phyloP scores from a whole-genome alignment of 805 yeast genomes.

The Hanseniaspora pseudoguilliermondii region DNA sequence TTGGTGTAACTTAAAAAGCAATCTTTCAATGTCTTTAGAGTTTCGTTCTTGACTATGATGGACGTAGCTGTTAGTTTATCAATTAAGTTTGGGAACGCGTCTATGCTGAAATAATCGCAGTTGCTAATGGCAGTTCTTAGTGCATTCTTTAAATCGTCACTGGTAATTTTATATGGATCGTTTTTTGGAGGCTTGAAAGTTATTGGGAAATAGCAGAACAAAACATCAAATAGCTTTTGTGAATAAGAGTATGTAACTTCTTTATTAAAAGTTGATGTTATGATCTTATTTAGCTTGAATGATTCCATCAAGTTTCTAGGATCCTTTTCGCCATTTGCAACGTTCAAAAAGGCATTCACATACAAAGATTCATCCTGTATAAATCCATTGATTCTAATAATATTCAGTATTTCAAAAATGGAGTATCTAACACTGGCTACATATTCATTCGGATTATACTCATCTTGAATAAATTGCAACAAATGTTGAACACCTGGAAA shows the following conservation, averaged over 20 bases:
- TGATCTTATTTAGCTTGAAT: constrained; percentile 40
- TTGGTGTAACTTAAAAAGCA: constrained; percentile 44
- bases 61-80: constrained; percentile 72
- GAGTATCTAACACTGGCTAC: constrained; percentile 51
- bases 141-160: constrained; percentile 51
- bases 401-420: constrained; percentile 40
- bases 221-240: constrained; percentile 70
- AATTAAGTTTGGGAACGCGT: constrained; percentile 61
- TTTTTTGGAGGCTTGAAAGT: constrained; percentile 80
- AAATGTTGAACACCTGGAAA: constrained; percentile 22
- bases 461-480: constrained; percentile 26
- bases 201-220: constrained; percentile 93
- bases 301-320: constrained; percentile 74
- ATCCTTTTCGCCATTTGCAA: constrained; percentile 85
- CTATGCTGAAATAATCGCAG: constrained; percentile 51
- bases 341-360: constrained; percentile 46
- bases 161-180: constrained; percentile 72
- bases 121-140: constrained; percentile 54
- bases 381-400: constrained; percentile 22
- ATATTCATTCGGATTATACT: constrained; percentile 44
- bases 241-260: constrained; percentile 32
- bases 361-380: constrained; percentile 19
- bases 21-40: constrained; percentile 45
- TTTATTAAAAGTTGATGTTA: constrained; percentile 32
- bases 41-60: constrained; percentile 59